A percentile compares a stretch with the other conserved stretches of the same genome.
These are phyloP conservation scores for Funneliformis caledonium DNA, from an alignment of 371 early-diverging fungal genomes.

Conservation along the genomic window DNA sequence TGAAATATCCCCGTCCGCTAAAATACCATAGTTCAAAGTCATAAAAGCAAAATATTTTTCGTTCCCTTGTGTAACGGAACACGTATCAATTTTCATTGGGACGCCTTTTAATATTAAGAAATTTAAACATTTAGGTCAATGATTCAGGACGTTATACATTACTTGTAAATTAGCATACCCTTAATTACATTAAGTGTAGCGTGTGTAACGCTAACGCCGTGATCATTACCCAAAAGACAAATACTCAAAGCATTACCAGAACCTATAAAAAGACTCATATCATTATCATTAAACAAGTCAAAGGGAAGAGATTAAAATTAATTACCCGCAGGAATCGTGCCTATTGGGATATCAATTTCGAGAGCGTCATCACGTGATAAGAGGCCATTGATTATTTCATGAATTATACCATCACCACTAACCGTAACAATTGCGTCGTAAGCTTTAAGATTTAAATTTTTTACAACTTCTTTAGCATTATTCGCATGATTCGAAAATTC, in stretches of 20 bases:
- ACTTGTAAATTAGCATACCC: slow-evolving; percentile 44
- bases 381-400: slow-evolving; percentile 80
- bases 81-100: slow-evolving; percentile 60
- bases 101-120: slow-evolving; percentile 41
- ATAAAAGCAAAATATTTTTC: slow-evolving; percentile 62
- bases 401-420: slow-evolving; percentile 83
- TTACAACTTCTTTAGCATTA: slow-evolving; percentile 67
- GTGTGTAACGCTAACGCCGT: slow-evolving; percentile 55
- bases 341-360: slow-evolving; percentile 63
- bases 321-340: slow-evolving; percentile 66
- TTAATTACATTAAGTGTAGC: slow-evolving; percentile 63
- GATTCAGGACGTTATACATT: not conserved
- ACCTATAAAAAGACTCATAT: slow-evolving; percentile 39
- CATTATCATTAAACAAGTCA: not conserved
- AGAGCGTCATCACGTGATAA: slow-evolving; percentile 67
- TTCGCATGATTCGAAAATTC: slow-evolving; percentile 70
- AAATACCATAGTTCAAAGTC: slow-evolving; percentile 66
- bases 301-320: not conserved
- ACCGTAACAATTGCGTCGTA: slow-evolving; percentile 70
- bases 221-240: slow-evolving; percentile 58
- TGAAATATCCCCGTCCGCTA: slow-evolving; percentile 65
- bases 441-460: slow-evolving; percentile 54
- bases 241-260: slow-evolving; percentile 64
- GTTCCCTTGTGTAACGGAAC: slow-evolving; percentile 61
- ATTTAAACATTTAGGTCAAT: not conserved